Evolutionary conservation across 306 rosid species (phyloP), one percentile per base, ranked within the genome.

Genomic region (Begonia loranthoides): DNA sequence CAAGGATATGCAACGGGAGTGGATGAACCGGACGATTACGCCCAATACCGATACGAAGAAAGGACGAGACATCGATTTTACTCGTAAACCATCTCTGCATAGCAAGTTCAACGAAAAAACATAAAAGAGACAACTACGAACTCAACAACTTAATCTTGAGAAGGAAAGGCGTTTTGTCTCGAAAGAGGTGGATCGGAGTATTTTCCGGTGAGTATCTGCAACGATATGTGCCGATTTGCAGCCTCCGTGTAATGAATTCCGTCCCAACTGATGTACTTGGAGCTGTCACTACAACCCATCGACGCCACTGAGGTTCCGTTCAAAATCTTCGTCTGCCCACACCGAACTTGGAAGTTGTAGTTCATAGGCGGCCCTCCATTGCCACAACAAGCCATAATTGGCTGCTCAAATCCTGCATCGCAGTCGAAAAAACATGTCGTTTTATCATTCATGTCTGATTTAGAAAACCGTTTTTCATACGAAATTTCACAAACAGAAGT

Each of bases 101-200:
- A 28, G 36, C 8, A 28, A 28, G 36, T 28, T 28, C 36, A 4
- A 5, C 36, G 9, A 28, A 28, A 28, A 28, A 28, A 28, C 36
- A 28, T 2, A 28, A 1, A 8, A 28, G 9, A 28, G 3, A 7
- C 4, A 28, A 28, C 9, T 28, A 28, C 36, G 1, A 19, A 28
- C 6, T 70, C 45, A 76, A 71, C n/a, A 88, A 77, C 73, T 82
- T 71, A 68, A 79, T 80, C 68, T 79, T 57, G 44, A 73, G 80
- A 71, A 79, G 80, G 74, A 77, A 84, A 15, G 89, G 84, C 95
- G 79, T 89, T 75, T 79, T 74, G 68, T 79, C 87, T 40, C 82
- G 68, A 74, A 84, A 89, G 10, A 61, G 49, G 72, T 15, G 75
- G 61, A 17, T 62, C 66, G 6, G 63, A 57, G 49, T 50, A 62